Evolutionary conservation across 331 rosid genomes (phyloP), one percentile per base, ranked within the genome.

Genomic region (Malus hybrid): DNA sequence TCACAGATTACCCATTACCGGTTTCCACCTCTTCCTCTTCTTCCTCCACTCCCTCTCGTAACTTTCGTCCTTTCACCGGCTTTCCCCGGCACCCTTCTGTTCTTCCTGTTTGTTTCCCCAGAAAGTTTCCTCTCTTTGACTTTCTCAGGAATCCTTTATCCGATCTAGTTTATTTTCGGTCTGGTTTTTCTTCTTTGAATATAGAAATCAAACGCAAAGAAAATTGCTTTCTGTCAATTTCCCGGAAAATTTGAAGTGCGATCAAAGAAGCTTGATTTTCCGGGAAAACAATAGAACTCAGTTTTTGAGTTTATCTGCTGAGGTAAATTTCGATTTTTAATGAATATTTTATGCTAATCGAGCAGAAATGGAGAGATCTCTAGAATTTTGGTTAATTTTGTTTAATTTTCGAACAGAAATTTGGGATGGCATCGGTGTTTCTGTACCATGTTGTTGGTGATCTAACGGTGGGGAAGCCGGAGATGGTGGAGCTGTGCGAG

Each of bases 381-480:
- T 32, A 10, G 65, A 56, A 50, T 83, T 61, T 44, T 62, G 71
- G 13, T 56, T 50, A 22, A 32, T 1, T 67, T 66, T 13, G 68
- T 73, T 6, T 36, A 19, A 74, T 71, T 73, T 4, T 30, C 14
- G 22, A 67, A 66, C 68, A 55, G 60, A 55, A 61, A 67, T 30
- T 71, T 26, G 61, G 63, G 10, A 94, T 95, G 99, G 99, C 97
- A 2, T 95, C 99, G 48, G 97, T 95, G 88, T 92, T 95, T 72
- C 78, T 95, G 64, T 88, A 92, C 75, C 99, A 95, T 33, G 99
- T 95, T 33, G 97, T 95, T 61, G 99, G 93, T 32, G 99, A 95
- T 89, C 92, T 95, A 46, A 95, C 99, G 70, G 97, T 92, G 75
- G 99, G 99, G 79, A 95, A 95, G 84, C 99, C 99, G 3, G 99